phyloP scores from a whole-genome alignment of 208 protist species.

The Giardia duodenalis region DNA sequence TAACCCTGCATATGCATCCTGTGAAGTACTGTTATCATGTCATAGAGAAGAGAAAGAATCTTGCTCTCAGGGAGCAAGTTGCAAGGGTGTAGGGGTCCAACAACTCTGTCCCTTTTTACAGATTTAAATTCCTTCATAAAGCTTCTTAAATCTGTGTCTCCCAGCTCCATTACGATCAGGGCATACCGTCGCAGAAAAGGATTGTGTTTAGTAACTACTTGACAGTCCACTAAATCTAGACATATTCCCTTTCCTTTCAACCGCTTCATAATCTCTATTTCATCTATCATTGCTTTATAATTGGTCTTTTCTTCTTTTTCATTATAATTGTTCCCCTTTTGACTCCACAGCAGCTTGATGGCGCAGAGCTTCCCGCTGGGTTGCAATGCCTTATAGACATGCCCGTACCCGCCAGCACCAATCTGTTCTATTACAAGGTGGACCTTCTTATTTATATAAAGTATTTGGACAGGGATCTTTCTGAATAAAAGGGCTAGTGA shows the following conservation, averaged over 20 bases:
- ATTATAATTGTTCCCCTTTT: background rate
- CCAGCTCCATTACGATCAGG: conserved; percentile 15
- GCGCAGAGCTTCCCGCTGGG: background rate
- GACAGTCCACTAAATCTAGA: background rate
- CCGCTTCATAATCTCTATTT: background rate
- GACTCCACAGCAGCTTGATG: background rate
- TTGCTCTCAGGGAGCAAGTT: background rate
- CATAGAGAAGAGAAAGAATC: background rate
- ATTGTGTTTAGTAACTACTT: background rate
- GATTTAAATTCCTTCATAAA: background rate
- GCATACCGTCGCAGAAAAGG: background rate
- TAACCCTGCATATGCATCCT: background rate
- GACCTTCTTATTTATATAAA: too few species aligned
- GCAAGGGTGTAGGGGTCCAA: background rate
- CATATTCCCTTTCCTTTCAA: background rate
- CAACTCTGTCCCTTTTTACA: background rate
- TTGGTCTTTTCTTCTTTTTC: background rate
- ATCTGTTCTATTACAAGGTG: background rate
- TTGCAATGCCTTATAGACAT: background rate
- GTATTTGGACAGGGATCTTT: too few species aligned
- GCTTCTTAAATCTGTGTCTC: background rate
- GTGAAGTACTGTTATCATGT: background rate
- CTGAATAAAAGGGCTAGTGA: too few species aligned
- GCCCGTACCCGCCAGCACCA: background rate
- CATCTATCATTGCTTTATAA: background rate